Conservation (phyloP, 768 basidiomycete genomes). For the Aureoboletus auriporus region DNA sequence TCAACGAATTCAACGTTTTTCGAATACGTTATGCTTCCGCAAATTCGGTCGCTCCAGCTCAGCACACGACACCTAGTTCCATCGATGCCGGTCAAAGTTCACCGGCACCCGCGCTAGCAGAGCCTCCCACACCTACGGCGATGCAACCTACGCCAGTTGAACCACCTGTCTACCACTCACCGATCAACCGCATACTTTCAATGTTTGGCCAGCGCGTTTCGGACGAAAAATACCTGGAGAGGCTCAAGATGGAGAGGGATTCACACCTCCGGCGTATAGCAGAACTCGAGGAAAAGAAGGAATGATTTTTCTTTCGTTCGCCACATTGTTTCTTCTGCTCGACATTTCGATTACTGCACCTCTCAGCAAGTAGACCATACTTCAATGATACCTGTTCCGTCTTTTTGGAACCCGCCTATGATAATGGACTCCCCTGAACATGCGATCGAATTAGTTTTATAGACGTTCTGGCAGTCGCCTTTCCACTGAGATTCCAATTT, state of each 20-base stretch:
- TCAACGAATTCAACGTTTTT: constrained; percentile 62
- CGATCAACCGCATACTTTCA: constrained; percentile 37
- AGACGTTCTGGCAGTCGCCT: constrained; percentile 37
- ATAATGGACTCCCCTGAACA: constrained; percentile 45
- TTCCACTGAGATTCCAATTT: constrained; percentile 45
- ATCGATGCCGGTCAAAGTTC: not conserved
- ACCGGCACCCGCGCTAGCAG: not conserved
- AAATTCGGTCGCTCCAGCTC: constrained; percentile 4
- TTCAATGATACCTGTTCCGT: constrained; percentile 61
- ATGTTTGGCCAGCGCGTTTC: constrained; percentile 43
- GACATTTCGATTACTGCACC: not conserved
- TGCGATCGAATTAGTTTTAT: constrained; percentile 66
- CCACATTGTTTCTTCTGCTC: not conserved
- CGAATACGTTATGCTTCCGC: constrained; percentile 56
- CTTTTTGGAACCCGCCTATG: constrained; percentile 58
- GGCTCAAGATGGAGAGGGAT: constrained; percentile 55
- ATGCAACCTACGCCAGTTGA: constrained; percentile 14
- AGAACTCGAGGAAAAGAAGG: constrained; percentile 45
- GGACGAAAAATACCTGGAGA: constrained; percentile 68
- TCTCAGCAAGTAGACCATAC: constrained; percentile 40
- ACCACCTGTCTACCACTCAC: constrained; percentile 5
- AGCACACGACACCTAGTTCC: not conserved
- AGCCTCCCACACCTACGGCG: constrained; percentile 1
- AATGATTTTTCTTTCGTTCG: constrained; percentile 4
- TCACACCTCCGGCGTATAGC: constrained; percentile 52